phyloP scores from a whole-genome alignment of 345 rosid genomes.

The Mercurialis annua region DNA sequence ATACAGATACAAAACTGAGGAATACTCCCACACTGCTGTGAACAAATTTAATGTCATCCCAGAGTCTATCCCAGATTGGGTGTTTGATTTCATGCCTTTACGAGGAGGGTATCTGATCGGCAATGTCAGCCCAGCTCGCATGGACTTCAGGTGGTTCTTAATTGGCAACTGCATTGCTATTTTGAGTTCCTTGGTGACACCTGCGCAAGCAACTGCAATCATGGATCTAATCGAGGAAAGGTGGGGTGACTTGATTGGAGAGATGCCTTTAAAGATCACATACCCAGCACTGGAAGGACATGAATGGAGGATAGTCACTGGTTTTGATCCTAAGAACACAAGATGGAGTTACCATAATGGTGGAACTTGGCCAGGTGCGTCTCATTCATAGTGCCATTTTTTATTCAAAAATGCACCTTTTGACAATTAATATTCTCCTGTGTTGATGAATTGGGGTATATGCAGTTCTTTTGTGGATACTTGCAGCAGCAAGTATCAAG shows the following conservation, averaged over 20 bases:
- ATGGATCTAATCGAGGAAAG: conserved; percentile 21
- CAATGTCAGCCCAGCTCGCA: conserved; percentile 23
- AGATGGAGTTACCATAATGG: conserved; percentile 28
- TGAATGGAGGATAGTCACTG: conserved; percentile 22
- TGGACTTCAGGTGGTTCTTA: conserved; percentile 23
- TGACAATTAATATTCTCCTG: background rate
- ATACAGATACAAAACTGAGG: conserved; percentile 56
- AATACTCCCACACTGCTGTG: conserved; percentile 28
- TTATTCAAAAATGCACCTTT: background rate
- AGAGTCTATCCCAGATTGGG: conserved; percentile 21
- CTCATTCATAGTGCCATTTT: background rate
- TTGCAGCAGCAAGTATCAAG: conserved; percentile 23
- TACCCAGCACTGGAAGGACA: conserved; percentile 25
- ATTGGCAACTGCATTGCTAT: conserved; percentile 22
- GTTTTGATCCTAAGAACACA: conserved; percentile 25
- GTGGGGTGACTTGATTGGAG: conserved; percentile 23
- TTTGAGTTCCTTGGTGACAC: conserved; percentile 17
- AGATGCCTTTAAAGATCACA: conserved; percentile 25
- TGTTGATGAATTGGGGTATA: background rate
- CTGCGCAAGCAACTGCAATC: conserved; percentile 21
- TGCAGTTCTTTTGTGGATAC: conserved; percentile 20
- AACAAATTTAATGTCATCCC: conserved; percentile 16
- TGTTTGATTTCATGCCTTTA: conserved; percentile 24
- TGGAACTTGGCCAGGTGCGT: conserved; percentile 22
- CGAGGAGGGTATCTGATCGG: conserved; percentile 26